Evolutionary conservation across 257 asterid genomes (phyloP).

Genomic region (Solanum piurae): DNA sequence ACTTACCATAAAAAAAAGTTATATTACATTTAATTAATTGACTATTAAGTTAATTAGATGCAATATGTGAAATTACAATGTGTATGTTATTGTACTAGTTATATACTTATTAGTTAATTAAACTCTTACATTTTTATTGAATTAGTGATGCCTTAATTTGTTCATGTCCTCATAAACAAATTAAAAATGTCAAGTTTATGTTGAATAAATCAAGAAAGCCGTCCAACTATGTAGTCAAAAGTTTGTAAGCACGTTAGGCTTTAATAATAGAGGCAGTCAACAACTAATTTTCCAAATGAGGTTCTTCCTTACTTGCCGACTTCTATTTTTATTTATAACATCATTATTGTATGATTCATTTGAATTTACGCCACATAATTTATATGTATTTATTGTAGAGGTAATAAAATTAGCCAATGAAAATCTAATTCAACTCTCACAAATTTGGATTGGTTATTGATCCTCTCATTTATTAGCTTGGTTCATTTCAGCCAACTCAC

Average conservation of each 20-base stretch:
- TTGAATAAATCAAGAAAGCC: neutral
- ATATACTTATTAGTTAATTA: neutral
- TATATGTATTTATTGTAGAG: no score
- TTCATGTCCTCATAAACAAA: neutral
- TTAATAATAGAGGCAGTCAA: neutral
- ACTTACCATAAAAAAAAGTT: neutral
- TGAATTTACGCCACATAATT: no score
- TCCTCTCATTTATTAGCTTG: neutral
- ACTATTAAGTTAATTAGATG: no score
- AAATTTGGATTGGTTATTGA: neutral
- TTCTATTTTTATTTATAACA: neutral
- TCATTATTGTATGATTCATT: no score
- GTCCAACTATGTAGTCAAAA: neutral
- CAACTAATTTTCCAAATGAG: neutral
- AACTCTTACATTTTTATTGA: neutral
- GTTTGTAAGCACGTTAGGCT: neutral
- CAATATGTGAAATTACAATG: neutral
- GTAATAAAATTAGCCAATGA: no score
- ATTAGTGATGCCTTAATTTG: neutral
- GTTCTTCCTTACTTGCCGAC: neutral
- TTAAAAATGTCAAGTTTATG: neutral
- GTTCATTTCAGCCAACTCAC: neutral
- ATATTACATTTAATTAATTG: no score
- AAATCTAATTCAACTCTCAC: no score
- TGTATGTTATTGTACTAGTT: neutral